These are phyloP conservation scores for Apiotrichum gamsii DNA, from an alignment of 1,284 basidiomycete species.

Conservation along the genomic window DNA sequence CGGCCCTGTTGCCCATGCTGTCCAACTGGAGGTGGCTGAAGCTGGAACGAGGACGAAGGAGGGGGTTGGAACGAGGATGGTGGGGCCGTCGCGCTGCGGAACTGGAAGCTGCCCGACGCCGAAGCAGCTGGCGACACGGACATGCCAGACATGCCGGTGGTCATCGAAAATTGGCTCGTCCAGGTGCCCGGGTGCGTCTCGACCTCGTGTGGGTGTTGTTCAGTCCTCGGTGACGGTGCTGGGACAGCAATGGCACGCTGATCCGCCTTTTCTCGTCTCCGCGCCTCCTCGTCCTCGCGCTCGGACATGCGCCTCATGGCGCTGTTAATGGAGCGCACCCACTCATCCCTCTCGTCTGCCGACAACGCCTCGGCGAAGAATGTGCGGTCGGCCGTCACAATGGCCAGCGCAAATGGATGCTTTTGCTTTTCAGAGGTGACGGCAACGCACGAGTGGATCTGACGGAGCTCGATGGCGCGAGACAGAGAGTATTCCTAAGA, in stretches of 20 bases:
- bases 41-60: slow-evolving; percentile 1
- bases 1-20: neutral
- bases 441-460: slow-evolving; percentile 84
- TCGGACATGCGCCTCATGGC: slow-evolving; percentile 61
- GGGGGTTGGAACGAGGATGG: neutral
- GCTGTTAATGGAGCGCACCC: slow-evolving; percentile 78
- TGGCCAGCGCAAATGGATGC: slow-evolving; percentile 81
- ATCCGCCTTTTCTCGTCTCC: slow-evolving; percentile 5
- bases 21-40: neutral
- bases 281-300: slow-evolving; percentile 31
- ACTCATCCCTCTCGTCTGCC: slow-evolving; percentile 65
- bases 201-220: slow-evolving; percentile 2
- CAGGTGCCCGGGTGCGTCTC: slow-evolving; percentile 29
- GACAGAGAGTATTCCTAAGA: slow-evolving; percentile 77
- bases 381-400: slow-evolving; percentile 86
- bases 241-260: neutral
- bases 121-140: slow-evolving; percentile 11
- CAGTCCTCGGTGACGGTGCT: neutral
- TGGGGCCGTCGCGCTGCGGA: neutral
- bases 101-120: slow-evolving; percentile 1
- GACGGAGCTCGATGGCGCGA: slow-evolving; percentile 76
- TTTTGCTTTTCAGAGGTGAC: slow-evolving; percentile 70
- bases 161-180: slow-evolving; percentile 16
- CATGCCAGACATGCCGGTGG: slow-evolving; percentile 6
- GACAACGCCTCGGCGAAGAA: slow-evolving; percentile 82